Evolutionary conservation across 352 stramenopile species (phyloP).

Genomic region (Globisporangium megalacanthum): DNA sequence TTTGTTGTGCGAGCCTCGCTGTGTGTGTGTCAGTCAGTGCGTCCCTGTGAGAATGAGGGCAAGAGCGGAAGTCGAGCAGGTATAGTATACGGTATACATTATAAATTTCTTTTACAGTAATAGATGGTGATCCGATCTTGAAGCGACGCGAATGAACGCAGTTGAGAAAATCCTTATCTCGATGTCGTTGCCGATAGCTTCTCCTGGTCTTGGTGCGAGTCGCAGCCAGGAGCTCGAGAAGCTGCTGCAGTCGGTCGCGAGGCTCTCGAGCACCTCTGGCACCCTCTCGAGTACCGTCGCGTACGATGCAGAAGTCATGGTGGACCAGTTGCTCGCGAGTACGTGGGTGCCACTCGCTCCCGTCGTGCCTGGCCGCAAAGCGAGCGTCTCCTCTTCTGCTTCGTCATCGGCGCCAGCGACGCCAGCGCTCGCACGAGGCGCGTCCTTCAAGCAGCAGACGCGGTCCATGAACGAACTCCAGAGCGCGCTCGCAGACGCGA

Average conservation of each 20-base stretch:
- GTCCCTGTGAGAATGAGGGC: too few species aligned
- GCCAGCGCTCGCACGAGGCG: not conserved
- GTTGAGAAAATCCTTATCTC: too few species aligned
- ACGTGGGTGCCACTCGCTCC: constrained; percentile 31
- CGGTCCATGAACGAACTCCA: constrained; percentile 65
- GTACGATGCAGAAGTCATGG: constrained; percentile 71
- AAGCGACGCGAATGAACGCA: too few species aligned
- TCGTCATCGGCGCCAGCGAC: not conserved
- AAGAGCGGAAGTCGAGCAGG: too few species aligned
- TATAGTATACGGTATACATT: too few species aligned
- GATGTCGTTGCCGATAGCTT: constrained; percentile 10
- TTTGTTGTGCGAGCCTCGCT: too few species aligned
- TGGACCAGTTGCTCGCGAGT: constrained; percentile 68
- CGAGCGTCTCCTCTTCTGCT: constrained; percentile 5
- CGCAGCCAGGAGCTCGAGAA: constrained; percentile 59
- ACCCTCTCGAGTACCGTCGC: not conserved
- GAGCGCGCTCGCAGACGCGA: constrained; percentile 43
- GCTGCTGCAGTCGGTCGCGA: constrained; percentile 28
- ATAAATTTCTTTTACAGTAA: too few species aligned
- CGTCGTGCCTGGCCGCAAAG: constrained; percentile 5
- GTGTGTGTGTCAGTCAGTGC: too few species aligned
- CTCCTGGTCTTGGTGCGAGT: not conserved
- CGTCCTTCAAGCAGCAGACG: constrained; percentile 54
- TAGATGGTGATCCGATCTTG: too few species aligned
- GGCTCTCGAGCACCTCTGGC: constrained; percentile 11